Evolutionary conservation across 306 rosid genomes (phyloP).

Genomic region (Alnus rubra): DNA sequence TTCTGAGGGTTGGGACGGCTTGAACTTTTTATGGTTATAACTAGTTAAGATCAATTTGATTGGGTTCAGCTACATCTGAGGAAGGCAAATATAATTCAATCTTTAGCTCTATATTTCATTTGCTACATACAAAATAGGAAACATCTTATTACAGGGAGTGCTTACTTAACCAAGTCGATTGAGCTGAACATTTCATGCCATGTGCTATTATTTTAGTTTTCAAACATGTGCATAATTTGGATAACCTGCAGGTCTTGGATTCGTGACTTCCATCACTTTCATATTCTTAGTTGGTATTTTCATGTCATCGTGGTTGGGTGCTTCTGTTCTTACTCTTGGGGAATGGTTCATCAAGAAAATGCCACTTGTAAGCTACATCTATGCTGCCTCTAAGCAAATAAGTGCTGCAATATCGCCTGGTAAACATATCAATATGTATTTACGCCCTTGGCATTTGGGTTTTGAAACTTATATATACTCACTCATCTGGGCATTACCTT

Average conservation of each 20-base stretch:
- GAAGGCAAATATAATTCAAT: background rate
- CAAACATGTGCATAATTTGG: constrained; percentile 4
- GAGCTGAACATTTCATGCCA: background rate
- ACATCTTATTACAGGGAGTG: too few relatives aligned
- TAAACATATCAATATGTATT: constrained; percentile 5
- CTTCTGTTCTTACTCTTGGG: constrained; percentile 77
- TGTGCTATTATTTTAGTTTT: background rate
- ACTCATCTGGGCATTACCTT: background rate
- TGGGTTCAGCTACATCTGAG: background rate
- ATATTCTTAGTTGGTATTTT: constrained; percentile 81
- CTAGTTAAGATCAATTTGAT: background rate
- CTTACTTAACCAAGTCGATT: too few relatives aligned
- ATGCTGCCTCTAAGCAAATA: constrained; percentile 85
- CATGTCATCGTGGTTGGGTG: constrained; percentile 91
- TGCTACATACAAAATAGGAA: too few relatives aligned
- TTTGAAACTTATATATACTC: background rate
- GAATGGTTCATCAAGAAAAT: constrained; percentile 92
- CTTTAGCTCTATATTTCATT: too few relatives aligned
- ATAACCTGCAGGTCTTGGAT: constrained; percentile 69
- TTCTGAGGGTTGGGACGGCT: background rate
- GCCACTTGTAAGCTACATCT: constrained; percentile 87
- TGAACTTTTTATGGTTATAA: background rate
- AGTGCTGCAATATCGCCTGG: constrained; percentile 80
- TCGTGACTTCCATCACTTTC: constrained; percentile 69
- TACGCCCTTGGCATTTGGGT: background rate